Evolutionary conservation across 257 asterid species (phyloP).

Genomic region (Salvia rosmarinus): DNA sequence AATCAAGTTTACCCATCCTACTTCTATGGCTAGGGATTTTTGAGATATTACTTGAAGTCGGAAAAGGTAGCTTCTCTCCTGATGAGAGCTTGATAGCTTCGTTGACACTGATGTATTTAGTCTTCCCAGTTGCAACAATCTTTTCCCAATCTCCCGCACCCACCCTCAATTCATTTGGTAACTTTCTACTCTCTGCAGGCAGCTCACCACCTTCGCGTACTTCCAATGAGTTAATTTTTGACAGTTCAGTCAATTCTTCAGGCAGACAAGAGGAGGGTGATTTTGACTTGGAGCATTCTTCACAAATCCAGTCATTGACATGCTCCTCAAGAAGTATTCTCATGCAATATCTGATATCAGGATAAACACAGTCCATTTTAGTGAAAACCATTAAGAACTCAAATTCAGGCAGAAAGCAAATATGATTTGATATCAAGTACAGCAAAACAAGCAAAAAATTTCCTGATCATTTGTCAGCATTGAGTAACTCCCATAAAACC

Average conservation of each 20-base stretch:
- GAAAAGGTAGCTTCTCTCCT: constrained; percentile 34
- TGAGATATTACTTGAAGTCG: constrained; percentile 25
- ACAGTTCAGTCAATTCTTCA: constrained; percentile 18
- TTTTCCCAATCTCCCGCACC: constrained; percentile 45
- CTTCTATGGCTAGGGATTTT: constrained; percentile 28
- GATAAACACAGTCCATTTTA: constrained; percentile 10
- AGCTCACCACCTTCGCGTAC: constrained; percentile 18
- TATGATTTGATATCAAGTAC: constrained; percentile 7
- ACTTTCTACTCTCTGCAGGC: constrained; percentile 11
- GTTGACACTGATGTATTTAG: constrained; percentile 46
- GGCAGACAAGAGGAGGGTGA: constrained; percentile 29
- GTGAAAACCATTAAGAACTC: constrained; percentile 4
- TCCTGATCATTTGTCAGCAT: neutral
- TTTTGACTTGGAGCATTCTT: constrained; percentile 35
- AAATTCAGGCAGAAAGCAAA: constrained; percentile 27
- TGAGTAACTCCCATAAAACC: neutral
- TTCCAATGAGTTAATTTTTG: neutral
- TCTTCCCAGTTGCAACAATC: constrained; percentile 55
- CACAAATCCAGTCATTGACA: constrained; percentile 53
- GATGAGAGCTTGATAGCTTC: constrained; percentile 59
- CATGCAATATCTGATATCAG: constrained; percentile 64
- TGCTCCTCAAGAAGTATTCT: constrained; percentile 11
- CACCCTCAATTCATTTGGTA: constrained; percentile 24
- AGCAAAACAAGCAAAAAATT: constrained; percentile 24
- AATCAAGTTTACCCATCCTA: constrained; percentile 7